Percentiles rank a stretch among this genome's conserved stretches.
These are phyloP conservation scores for Colletotrichum sp. DNA, from an alignment of 2,329 filamentous ascomycete species.

Conservation along the genomic window DNA sequence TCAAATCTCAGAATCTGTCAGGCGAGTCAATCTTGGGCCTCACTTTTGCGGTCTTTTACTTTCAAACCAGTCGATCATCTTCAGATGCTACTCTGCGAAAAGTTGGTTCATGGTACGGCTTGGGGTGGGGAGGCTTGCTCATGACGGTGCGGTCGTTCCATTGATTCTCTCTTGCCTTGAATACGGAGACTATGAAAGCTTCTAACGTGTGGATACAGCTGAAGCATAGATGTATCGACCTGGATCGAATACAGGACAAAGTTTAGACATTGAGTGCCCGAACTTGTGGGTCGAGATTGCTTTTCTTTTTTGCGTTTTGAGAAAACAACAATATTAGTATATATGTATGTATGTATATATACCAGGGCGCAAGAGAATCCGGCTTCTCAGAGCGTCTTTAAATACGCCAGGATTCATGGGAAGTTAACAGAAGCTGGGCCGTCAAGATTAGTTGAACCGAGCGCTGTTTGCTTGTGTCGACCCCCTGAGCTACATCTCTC, in stretches of 20 bases:
- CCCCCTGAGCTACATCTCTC: not conserved
- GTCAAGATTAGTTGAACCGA: not conserved
- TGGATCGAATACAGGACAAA: too few relatives aligned
- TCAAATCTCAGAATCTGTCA: not conserved
- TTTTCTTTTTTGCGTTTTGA: not conserved
- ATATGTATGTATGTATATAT: not conserved
- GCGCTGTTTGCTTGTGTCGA: not conserved
- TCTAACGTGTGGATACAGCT: too few relatives aligned
- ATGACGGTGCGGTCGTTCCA: too few relatives aligned
- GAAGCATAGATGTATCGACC: too few relatives aligned
- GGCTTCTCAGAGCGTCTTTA: not conserved
- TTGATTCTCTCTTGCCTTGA: too few relatives aligned
- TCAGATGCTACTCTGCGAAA: not conserved
- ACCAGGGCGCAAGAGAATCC: not conserved
- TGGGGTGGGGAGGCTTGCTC: too few relatives aligned
- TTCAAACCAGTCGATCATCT: not conserved
- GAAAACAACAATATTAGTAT: not conserved
- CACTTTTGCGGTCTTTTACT: rapidly evolving
- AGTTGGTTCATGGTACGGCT: not conserved
- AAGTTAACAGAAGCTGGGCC: not conserved
- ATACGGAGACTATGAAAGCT: too few relatives aligned
- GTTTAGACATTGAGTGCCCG: too few relatives aligned
- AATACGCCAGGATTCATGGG: not conserved
- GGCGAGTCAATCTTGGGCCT: not conserved
- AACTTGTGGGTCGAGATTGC: too few relatives aligned